These are phyloP conservation scores for Mortierella antarctica DNA, from an alignment of 192 early-diverging fungal species.

Conservation along the genomic window DNA sequence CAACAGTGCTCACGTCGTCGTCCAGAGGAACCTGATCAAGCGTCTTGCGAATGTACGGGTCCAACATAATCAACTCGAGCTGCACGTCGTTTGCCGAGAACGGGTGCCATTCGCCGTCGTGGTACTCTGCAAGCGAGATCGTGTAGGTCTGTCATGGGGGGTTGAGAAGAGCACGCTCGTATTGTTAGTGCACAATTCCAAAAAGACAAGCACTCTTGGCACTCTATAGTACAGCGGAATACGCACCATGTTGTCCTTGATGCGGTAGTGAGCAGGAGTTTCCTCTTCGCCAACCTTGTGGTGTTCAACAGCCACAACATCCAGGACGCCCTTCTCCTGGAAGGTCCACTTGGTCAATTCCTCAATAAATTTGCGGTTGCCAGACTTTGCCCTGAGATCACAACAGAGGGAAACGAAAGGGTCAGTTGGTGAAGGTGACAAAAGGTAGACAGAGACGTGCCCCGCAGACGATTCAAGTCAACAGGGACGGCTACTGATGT, in stretches of 20 bases:
- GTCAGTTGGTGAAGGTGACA: neutral
- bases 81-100: conserved; percentile 86
- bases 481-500: neutral
- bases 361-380: conserved; percentile 79
- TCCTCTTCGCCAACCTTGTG: conserved; percentile 73
- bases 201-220: too few relatives aligned
- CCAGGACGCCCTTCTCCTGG: conserved; percentile 90
- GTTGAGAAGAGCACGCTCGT: too few relatives aligned
- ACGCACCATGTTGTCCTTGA: conserved; percentile 89
- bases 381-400: conserved; percentile 48
- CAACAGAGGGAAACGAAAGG: neutral
- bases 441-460: conserved; percentile 3
- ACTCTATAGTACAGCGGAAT: neutral
- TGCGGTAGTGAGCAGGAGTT: conserved; percentile 86
- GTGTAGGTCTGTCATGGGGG: conserved; percentile 72
- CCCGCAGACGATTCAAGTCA: neutral
- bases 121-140: conserved; percentile 84
- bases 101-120: conserved; percentile 83
- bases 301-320: conserved; percentile 72
- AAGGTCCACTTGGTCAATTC: conserved; percentile 91
- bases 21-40: conserved; percentile 60
- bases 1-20: conserved; percentile 39
- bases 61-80: conserved; percentile 96
- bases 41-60: conserved; percentile 91
- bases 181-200: neutral